These are phyloP conservation scores for Alloteropsis angusta DNA, from an alignment of 202 grass and related monocot species.

Conservation along the genomic window DNA sequence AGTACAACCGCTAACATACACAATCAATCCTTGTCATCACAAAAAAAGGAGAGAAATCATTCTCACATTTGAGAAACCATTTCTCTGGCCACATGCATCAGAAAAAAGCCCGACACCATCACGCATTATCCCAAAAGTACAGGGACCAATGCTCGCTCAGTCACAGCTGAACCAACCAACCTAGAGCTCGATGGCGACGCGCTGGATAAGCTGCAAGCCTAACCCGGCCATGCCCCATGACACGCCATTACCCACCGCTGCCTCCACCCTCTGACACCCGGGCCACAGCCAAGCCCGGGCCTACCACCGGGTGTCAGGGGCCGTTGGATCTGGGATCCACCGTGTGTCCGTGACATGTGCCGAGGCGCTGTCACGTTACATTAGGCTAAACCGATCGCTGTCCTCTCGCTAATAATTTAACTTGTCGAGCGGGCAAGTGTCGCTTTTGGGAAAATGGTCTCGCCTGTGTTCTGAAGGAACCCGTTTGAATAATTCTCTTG, in stretches of 20 bases:
- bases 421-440: slow-evolving; percentile 19
- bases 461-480: neutral
- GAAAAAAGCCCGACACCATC: neutral
- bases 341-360: no score
- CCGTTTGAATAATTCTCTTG: neutral
- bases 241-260: neutral
- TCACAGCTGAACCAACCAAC: neutral
- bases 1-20: neutral
- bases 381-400: neutral
- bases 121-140: slow-evolving; percentile 8
- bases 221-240: slow-evolving; percentile 1
- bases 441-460: slow-evolving; percentile 8
- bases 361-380: neutral
- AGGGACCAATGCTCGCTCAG: slow-evolving; percentile 12
- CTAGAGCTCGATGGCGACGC: neutral
- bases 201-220: slow-evolving; percentile 23
- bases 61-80: neutral
- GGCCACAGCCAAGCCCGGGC: neutral
- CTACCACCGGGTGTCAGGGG: neutral
- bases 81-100: neutral
- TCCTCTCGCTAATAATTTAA: neutral
- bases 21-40: neutral
- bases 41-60: neutral
- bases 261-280: neutral
- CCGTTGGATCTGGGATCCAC: neutral